phyloP scores from a whole-genome alignment of 805 yeast species.

The Lachancea sp. region DNA sequence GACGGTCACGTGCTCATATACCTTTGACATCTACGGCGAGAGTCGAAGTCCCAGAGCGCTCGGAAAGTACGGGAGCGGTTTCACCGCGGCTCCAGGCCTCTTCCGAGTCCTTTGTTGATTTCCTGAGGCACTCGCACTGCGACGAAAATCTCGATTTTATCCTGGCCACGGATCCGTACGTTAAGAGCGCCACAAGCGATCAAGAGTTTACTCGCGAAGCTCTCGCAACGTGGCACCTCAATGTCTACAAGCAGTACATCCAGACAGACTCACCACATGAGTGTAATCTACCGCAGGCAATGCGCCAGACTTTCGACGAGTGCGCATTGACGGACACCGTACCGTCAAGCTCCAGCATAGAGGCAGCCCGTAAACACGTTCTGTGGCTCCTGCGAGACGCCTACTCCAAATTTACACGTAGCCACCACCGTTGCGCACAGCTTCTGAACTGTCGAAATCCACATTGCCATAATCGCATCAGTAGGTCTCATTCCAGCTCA shows the following conservation, averaged over 20 bases:
- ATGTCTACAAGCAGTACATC: conserved; percentile 22
- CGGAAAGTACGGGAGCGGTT: no score
- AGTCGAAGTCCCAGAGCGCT: no score
- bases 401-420: conserved; percentile 10
- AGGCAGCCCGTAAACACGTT: conserved; percentile 24
- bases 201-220: no score
- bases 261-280: conserved; percentile 25
- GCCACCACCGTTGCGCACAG: conserved; percentile 6
- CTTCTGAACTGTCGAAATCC: not conserved
- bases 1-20: no score
- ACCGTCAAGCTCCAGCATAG: conserved; percentile 19
- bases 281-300: conserved; percentile 28
- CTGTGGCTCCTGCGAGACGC: conserved; percentile 25
- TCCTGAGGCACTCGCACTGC: conserved; percentile 24
- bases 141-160: conserved; percentile 30
- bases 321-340: conserved; percentile 11
- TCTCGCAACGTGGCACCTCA: conserved; percentile 19
- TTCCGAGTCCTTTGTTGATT: conserved; percentile 18
- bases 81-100: no score
- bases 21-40: no score
- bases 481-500: not conserved
- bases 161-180: conserved; percentile 10
- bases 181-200: conserved; percentile 4
- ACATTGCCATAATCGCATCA: not conserved
- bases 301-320: conserved; percentile 18